Evolutionary conservation across 1,284 basidiomycete genomes (phyloP).

Genomic region (Salmacisia buchloeana): DNA sequence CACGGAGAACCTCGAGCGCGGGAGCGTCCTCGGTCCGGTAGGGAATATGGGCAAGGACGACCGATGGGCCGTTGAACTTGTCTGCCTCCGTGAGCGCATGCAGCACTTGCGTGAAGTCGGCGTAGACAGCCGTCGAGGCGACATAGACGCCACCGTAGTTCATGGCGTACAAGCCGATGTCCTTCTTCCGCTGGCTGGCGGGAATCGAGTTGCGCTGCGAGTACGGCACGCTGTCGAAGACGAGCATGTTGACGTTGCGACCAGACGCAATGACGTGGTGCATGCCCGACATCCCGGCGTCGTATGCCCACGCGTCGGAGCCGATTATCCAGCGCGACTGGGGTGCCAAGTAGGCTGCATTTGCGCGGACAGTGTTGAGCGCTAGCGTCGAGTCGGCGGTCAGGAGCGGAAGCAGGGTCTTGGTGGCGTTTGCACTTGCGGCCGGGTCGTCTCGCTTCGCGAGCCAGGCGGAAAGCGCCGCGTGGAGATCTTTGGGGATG

Average conservation of each 20-base stretch:
- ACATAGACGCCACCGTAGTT: conserved; percentile 96
- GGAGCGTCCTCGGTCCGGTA: conserved; percentile 66
- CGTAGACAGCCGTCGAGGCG: conserved; percentile 88
- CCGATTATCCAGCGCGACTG: conserved; percentile 81
- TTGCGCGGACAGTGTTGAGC: conserved; percentile 33
- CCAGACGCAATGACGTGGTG: conserved; percentile 89
- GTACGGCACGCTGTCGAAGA: conserved; percentile 89
- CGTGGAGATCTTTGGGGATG: conserved; percentile 30
- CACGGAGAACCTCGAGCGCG: conserved; percentile 83
- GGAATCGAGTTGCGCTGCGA: conserved; percentile 57
- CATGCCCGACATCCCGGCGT: conserved; percentile 89
- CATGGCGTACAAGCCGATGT: conserved; percentile 72
- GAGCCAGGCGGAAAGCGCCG: conserved; percentile 36
- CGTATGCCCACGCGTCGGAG: conserved; percentile 94
- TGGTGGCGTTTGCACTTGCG: conserved; percentile 26
- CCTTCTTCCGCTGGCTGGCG: conserved; percentile 49
- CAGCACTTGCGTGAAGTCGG: conserved; percentile 89
- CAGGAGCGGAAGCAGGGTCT: conserved; percentile 51
- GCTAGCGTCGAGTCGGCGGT: conserved; percentile 56
- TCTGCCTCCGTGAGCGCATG: conserved; percentile 90
- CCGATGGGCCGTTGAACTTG: conserved; percentile 77
- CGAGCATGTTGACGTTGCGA: conserved; percentile 87
- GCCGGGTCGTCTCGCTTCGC: conserved; percentile 26
- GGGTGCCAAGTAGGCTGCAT: conserved; percentile 28
- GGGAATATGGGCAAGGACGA: conserved; percentile 91